Percentiles rank a stretch among this genome's conserved stretches.
Conservation (phyloP, 768 basidiomycete genomes). For the Collybiopsis confluens region DNA sequence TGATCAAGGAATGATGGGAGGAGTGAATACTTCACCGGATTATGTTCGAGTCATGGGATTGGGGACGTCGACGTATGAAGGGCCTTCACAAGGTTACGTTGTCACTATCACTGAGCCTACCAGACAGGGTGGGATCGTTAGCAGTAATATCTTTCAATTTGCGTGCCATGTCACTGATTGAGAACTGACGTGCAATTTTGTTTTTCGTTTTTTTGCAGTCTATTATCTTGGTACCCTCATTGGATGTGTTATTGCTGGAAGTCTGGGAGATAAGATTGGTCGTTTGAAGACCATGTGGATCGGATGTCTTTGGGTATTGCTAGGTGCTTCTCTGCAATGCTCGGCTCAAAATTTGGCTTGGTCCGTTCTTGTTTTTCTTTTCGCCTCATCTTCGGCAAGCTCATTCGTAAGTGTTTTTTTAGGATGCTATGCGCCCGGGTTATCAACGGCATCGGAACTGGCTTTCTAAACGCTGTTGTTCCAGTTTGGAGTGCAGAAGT, state of each 20-base stretch:
- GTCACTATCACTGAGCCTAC: conserved; percentile 39
- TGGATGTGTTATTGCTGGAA: conserved; percentile 36
- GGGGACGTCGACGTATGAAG: conserved; percentile 35
- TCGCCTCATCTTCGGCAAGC: background rate
- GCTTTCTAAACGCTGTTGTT: conserved; percentile 38
- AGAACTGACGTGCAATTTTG: too few relatives aligned
- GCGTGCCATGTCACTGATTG: background rate
- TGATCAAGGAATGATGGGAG: conserved; percentile 47
- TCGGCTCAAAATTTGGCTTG: conserved; percentile 39
- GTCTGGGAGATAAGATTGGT: conserved; percentile 36
- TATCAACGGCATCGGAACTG: conserved; percentile 41
- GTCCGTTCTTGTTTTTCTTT: conserved; percentile 18
- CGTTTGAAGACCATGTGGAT: conserved; percentile 35
- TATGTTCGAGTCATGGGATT: conserved; percentile 37
- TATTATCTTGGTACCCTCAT: conserved; percentile 41
- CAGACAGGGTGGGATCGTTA: conserved; percentile 40
- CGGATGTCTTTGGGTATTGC: conserved; percentile 35
- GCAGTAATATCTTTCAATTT: conserved; percentile 21
- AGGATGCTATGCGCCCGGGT: conserved; percentile 44
- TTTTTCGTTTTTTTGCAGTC: too few relatives aligned
- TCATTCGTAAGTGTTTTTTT: background rate
- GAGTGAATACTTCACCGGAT: conserved; percentile 41
- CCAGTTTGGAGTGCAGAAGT: conserved; percentile 44
- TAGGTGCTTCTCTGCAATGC: conserved; percentile 38
- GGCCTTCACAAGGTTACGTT: conserved; percentile 36